These are phyloP conservation scores for Phaeolepiota aurea DNA, from an alignment of 768 basidiomycete species.

Conservation along the genomic window DNA sequence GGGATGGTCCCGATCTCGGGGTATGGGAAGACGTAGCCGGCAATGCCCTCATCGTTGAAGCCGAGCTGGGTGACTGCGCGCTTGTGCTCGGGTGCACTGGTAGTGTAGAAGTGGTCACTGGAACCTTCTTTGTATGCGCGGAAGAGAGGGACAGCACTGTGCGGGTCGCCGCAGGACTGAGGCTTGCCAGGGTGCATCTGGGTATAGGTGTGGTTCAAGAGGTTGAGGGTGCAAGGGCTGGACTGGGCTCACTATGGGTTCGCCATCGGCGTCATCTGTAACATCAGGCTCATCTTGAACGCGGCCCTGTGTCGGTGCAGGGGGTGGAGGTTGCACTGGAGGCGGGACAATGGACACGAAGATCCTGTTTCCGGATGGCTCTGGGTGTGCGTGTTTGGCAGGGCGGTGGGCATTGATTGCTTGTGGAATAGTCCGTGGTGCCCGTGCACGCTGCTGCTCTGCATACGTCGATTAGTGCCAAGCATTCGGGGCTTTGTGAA, in stretches of 20 bases:
- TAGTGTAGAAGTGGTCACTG: background rate
- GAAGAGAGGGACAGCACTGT: background rate
- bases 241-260: background rate
- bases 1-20: slow-evolving; percentile 4
- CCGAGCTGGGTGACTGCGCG: slow-evolving; percentile 7
- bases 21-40: slow-evolving; percentile 9
- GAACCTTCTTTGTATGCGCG: background rate
- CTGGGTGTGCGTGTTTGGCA: background rate
- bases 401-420: background rate
- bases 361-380: background rate
- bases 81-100: background rate
- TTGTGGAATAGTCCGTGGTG: background rate
- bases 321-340: too few species aligned
- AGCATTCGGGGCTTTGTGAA: too few species aligned
- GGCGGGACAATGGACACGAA: background rate
- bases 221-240: background rate
- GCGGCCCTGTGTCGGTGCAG: too few species aligned
- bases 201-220: background rate
- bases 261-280: background rate
- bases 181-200: background rate
- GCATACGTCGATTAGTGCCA: too few species aligned
- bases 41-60: slow-evolving; percentile 8
- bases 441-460: background rate
- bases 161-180: background rate
- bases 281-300: too few species aligned